A percentile compares a stretch with the other conserved stretches of the same genome.
These are phyloP conservation scores for Quercus tomentella DNA, from an alignment of 331 rosid species.

Conservation along the genomic window DNA sequence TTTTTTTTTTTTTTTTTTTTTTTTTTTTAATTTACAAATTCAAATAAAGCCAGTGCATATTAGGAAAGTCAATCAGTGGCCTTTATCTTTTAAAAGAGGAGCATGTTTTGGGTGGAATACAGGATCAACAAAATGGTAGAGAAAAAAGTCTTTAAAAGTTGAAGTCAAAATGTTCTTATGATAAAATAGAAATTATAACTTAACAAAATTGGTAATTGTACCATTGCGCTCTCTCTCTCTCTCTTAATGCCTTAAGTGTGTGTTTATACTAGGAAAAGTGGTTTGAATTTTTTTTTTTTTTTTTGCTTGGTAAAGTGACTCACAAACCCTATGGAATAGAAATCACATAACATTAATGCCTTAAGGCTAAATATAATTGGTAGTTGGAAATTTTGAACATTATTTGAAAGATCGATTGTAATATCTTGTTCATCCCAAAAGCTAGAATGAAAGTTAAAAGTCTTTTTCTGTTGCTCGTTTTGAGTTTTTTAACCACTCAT, in stretches of 20 bases:
- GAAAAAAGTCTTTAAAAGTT: background rate
- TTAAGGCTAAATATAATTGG: too few relatives aligned
- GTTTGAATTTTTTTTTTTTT: background rate
- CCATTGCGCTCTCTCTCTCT: background rate
- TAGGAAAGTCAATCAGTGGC: too few relatives aligned
- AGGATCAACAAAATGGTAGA: too few relatives aligned
- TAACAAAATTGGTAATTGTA: background rate
- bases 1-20: too few relatives aligned
- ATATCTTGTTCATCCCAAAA: background rate
- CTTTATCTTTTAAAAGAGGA: too few relatives aligned
- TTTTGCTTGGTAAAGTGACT: too few relatives aligned
- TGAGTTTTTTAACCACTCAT: slow-evolving; percentile 8
- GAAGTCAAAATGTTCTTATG: background rate
- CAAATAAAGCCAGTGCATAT: too few relatives aligned
- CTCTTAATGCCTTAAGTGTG: background rate
- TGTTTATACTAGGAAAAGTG: background rate
- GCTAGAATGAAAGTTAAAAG: background rate
- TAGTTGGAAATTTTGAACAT: background rate
- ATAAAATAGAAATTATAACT: background rate
- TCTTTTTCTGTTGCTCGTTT: slow-evolving; percentile 1
- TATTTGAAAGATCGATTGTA: background rate
- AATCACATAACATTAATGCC: too few relatives aligned
- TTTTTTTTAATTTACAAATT: too few relatives aligned
- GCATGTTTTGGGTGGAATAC: too few relatives aligned
- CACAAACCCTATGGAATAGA: too few relatives aligned